Conservation (phyloP, 352 stramenopile species). For the Pythium scleroteichum region DNA sequence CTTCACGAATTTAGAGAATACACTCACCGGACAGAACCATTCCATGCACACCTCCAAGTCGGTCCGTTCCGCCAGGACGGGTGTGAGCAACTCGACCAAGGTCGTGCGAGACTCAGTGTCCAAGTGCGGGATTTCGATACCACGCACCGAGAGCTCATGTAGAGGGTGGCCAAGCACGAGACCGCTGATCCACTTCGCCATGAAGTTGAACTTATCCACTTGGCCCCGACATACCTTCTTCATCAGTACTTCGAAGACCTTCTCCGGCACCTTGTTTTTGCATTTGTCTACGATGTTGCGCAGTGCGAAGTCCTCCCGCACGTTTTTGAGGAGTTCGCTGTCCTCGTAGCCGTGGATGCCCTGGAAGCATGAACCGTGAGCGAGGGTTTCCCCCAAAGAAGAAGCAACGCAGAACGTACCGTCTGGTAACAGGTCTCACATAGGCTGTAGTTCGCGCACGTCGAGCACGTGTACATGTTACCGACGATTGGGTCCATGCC, state of each 20-base stretch:
- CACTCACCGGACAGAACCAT: constrained; percentile 76
- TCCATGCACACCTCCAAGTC: constrained; percentile 89
- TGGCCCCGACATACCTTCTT: constrained; percentile 84
- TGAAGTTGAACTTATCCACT: constrained; percentile 89
- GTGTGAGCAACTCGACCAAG: constrained; percentile 78
- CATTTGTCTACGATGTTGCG: constrained; percentile 73
- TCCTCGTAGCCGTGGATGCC: constrained; percentile 86
- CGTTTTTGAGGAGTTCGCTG: constrained; percentile 68
- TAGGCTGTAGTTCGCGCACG: constrained; percentile 81
- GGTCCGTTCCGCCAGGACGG: constrained; percentile 74
- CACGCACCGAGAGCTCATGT: constrained; percentile 67
- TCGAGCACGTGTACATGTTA: constrained; percentile 89
- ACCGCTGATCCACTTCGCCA: constrained; percentile 83
- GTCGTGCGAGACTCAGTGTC: constrained; percentile 68
- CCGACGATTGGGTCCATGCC: constrained; percentile 88
- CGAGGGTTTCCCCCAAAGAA: too few species aligned
- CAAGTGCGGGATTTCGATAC: constrained; percentile 84
- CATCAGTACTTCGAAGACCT: constrained; percentile 81
- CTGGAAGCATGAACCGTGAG: constrained; percentile 1
- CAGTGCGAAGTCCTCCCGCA: constrained; percentile 83
- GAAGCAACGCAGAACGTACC: constrained; percentile 6
- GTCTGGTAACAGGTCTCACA: constrained; percentile 85
- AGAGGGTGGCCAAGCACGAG: constrained; percentile 76
- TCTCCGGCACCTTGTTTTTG: constrained; percentile 76
- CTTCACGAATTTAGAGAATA: constrained; percentile 4